Evolutionary conservation across 352 stramenopile genomes (phyloP), one percentile per base, ranked within the genome.

Genomic region (Phytophthora palmivora): DNA sequence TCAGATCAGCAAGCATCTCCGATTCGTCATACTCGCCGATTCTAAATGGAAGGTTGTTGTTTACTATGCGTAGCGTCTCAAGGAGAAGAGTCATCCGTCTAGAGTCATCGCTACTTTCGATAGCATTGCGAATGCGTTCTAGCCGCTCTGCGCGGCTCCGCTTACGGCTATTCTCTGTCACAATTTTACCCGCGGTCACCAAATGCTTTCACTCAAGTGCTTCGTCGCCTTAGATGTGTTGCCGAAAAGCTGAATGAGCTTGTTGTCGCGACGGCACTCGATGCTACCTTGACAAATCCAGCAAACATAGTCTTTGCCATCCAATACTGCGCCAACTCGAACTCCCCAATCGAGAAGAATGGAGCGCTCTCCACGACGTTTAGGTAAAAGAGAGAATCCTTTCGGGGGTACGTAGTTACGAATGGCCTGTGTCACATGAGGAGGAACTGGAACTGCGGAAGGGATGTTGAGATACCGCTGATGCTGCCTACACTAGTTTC

Each of bases 171-270:
- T 28, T 32, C 14, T 53, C 30, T 12, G 6, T 4, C 7, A 12
- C 12, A 0, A 32, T n/a, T 16, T 53, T 53, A 0, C 2, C 12
- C 2, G 28, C n/a, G 2, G 30, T 32, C 4, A 42, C 9, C 18
- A 28, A 19, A 30, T 53, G 30, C 5, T 9, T 12, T 53, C 30
- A 2, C 11, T 11, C 1, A 53, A 14, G 5, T 53, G 45, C 12
- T 42, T 63, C 7, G 45, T 56, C 18, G 36, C 55, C 22, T 50
- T 50, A 9, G 24, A 63, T 9, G 44, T 63, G 18, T 56, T 63
- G 9, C 54, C 54, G 26, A 42, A 53, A 14, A 61, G 42, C 33
- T 49, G 54, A 19, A 54, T 55, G 4, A 55, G n/a, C 14, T 55
- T 55, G 36, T 55, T 47, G 12, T 54, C 3, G 4, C 33, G 28